Base-by-base conservation (phyloP, 768 basidiomycete species). In the Nidula microcarpa region DNA sequence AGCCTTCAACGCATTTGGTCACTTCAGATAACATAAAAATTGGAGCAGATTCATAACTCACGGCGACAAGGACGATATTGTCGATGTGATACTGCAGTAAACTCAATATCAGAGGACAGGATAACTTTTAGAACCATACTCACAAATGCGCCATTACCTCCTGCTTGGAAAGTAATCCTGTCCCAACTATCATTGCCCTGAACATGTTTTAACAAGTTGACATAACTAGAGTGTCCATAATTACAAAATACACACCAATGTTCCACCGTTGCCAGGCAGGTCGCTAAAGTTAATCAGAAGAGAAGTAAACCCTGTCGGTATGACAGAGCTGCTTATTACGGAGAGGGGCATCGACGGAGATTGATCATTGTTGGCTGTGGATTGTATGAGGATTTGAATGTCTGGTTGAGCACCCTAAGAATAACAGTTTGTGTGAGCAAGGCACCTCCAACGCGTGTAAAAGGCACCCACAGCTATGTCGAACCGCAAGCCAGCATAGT, bases 111-210 rank as follows among this genome's bases (percentile, higher is more conserved):
- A 5, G 18, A 14, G 11, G n/a, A 6, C 32, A 41, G 44, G 9
- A 39, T 17, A 53, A 5, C 9, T 36, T 11, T n/a, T 8, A 16
- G 6, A 9, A 4, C 43, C 16, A 11, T 17, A 58, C 71, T 60
- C 47, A 74, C 73, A 47, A 65, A 57, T 45, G 76, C 80, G 5
- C 80, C 80, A 55, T 74, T 74, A 10, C 51, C 74, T 33, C 71
- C 69, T 8, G 70, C 77, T 62, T 82, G 80, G 64, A 74, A 76
- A 46, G 60, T 75, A 45, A 82, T 67, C 52, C 79, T 75, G 53
- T 82, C 75, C 80, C 80, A 79, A 14, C 71, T 74, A 18, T 65
- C 76, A 52, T 60, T 61, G 11, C 67, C 70, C 72, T 77, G 33
- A 49, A 41, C 11, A 39, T 36, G 18, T 17, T 14, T 52, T 18